Base-by-base conservation (phyloP, 495 filamentous ascomycete species). In the Xylaria curta region DNA sequence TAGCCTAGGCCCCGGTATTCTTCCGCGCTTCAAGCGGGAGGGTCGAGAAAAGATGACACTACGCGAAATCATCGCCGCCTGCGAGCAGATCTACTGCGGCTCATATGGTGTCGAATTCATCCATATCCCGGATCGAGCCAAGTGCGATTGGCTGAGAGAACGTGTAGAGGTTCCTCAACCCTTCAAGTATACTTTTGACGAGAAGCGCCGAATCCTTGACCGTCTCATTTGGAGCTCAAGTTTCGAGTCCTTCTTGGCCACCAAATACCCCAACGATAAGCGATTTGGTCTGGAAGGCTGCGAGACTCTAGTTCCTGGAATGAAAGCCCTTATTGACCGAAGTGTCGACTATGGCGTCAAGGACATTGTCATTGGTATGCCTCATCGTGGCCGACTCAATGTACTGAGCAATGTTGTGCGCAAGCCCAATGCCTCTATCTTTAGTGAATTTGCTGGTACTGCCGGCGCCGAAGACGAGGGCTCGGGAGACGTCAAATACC, bases 241-340 rank as follows among this genome's bases (percentile, higher is more conserved):
- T 83, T 99, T 99, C 80, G 96, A 99, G 82, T 82, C 88, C 61
- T 99, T 99, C 89, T 83, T 97, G 71, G 89, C 95, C 40, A 97
- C 93, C 67, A 99, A 99, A 83, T 98, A 97, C 85, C 97, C 97
- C 78, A 99, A 99, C 83, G 96, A 99, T 86, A 99, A 99, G 88
- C 91, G 96, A 75, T 99, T 99, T 83, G 96, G 96, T 83, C 88
- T 99, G 21, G 96, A 99, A 83, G 96, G 96, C 76, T 97, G 94
- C 77, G 97, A 98, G 81, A 93, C 93, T 44, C 88, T 99, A 69
- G 96, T 99, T 24, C 96, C 96, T 38, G 96, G 96, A 82, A 99
- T 99, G 96, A 99, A 99, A 88, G 96, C 95, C 59, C 86, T 99
- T 66, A 99, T 99, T 65, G 96, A 99, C 81, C 91, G 96, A 75